Conservation (phyloP, 2,329 filamentous ascomycete species). For the Colletotrichum simmondsii region DNA sequence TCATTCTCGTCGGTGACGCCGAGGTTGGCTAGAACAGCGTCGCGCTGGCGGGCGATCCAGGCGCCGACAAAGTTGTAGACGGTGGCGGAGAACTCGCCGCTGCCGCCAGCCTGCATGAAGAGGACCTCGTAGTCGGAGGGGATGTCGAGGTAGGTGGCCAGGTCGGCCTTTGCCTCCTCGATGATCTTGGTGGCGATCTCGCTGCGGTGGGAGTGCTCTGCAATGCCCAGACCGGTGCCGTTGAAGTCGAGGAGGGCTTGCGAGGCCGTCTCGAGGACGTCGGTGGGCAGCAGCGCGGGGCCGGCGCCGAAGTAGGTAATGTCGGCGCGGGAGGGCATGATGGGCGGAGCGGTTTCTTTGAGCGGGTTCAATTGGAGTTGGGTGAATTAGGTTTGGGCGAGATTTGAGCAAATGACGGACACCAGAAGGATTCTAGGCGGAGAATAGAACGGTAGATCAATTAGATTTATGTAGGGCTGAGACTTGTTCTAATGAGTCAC, state of each 20-base stretch:
- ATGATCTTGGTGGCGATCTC: constrained; percentile 82
- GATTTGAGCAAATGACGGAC: neutral
- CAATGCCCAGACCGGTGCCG: constrained; percentile 82
- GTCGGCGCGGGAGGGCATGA: constrained; percentile 78
- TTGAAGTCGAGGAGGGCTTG: constrained; percentile 85
- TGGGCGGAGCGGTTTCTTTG: constrained; percentile 1
- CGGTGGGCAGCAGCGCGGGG: constrained; percentile 85
- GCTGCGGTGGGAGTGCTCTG: constrained; percentile 91
- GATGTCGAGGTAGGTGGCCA: constrained; percentile 81
- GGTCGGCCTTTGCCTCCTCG: constrained; percentile 78
- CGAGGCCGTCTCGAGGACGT: constrained; percentile 81
- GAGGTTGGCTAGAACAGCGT: constrained; percentile 67
- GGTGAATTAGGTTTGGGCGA: neutral
- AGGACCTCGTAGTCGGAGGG: constrained; percentile 88
- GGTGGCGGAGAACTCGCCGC: constrained; percentile 84
- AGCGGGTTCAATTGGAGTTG: neutral
- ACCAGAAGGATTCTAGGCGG: neutral
- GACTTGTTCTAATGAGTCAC: constrained; percentile 25
- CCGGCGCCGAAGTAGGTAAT: constrained; percentile 92
- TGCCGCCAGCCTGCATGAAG: constrained; percentile 89
- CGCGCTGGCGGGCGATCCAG: constrained; percentile 80
- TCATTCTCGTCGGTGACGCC: constrained; percentile 56
- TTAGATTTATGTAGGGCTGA: constrained; percentile 10
- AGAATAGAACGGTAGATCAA: neutral
- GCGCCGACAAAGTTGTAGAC: constrained; percentile 86